These are phyloP conservation scores for Melaleuca quinquenervia DNA, from an alignment of 345 rosid genomes.

Conservation along the genomic window DNA sequence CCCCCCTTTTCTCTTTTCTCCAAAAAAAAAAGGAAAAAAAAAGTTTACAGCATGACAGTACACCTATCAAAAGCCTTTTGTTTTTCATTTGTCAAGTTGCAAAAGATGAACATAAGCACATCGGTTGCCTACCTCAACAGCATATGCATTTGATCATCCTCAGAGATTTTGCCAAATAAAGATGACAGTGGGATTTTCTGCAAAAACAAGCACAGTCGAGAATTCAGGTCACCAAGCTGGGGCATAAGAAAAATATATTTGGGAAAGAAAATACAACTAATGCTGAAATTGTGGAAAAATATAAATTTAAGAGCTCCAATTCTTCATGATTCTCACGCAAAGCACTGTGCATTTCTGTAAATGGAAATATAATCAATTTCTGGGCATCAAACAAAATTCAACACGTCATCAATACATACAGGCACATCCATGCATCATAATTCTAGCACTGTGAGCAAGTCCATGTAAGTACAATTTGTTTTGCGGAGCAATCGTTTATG, in stretches of 20 bases:
- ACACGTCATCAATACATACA: neutral
- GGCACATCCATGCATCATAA: neutral
- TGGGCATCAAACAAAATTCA: neutral
- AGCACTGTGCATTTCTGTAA: neutral
- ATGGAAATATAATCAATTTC: neutral
- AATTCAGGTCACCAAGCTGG: no score
- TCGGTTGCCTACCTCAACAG: neutral
- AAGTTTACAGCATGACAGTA: neutral
- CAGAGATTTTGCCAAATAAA: neutral
- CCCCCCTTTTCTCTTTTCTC: no score
- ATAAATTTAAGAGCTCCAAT: neutral
- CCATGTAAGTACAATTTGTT: neutral
- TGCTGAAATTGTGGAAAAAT: no score
- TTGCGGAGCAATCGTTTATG: neutral
- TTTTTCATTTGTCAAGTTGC: neutral
- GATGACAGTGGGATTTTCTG: neutral
- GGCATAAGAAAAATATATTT: no score
- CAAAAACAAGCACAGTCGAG: no score
- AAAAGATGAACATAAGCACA: neutral
- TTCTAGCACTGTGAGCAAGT: neutral
- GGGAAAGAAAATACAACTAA: no score
- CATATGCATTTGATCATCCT: neutral
- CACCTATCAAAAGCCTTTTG: neutral
- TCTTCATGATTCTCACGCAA: neutral
- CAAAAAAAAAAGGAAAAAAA: no score